Conservation (phyloP, 345 rosid genomes). For the Raphanus sativus region DNA sequence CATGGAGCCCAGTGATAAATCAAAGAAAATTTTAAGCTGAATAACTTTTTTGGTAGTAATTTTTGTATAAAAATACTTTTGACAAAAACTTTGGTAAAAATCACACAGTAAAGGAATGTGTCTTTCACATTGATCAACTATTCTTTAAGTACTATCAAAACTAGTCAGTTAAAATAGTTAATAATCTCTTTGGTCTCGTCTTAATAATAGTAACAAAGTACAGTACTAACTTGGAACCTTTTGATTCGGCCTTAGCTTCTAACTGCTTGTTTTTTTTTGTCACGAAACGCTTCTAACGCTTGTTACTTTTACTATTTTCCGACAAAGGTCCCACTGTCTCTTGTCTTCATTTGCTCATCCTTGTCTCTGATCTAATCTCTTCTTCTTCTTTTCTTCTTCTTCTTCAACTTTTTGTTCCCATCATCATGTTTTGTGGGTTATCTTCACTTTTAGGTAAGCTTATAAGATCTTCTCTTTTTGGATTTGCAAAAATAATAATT, state of each 20-base stretch:
- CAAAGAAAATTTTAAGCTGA: not conserved
- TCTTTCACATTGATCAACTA: not conserved
- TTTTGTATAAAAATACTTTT: too few relatives aligned
- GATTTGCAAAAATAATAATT: not conserved
- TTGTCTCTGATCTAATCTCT: conserved; percentile 20
- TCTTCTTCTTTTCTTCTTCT: conserved; percentile 4
- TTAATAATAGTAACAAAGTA: not conserved
- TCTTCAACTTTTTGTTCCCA: conserved; percentile 19
- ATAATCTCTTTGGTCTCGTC: conserved; percentile 7
- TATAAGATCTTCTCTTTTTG: conserved; percentile 20
- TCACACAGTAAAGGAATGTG: not conserved
- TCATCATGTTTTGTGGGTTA: conserved; percentile 22
- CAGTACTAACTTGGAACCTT: not conserved
- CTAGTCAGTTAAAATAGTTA: conserved; percentile 11
- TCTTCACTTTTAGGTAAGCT: conserved; percentile 31
- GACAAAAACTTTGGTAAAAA: not conserved
- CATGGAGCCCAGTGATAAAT: not conserved
- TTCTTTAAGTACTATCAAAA: not conserved
- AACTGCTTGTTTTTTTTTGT: too few relatives aligned
- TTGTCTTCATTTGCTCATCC: conserved; percentile 26
- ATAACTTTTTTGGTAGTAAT: not conserved
- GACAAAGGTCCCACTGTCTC: conserved; percentile 29
- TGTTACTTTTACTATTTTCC: conserved; percentile 18
- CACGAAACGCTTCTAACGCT: conserved; percentile 11
- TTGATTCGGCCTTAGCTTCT: conserved; percentile 8